Base-by-base conservation (phyloP, 1,139 yeast species). In the Debaryomyces psychrophilus region DNA sequence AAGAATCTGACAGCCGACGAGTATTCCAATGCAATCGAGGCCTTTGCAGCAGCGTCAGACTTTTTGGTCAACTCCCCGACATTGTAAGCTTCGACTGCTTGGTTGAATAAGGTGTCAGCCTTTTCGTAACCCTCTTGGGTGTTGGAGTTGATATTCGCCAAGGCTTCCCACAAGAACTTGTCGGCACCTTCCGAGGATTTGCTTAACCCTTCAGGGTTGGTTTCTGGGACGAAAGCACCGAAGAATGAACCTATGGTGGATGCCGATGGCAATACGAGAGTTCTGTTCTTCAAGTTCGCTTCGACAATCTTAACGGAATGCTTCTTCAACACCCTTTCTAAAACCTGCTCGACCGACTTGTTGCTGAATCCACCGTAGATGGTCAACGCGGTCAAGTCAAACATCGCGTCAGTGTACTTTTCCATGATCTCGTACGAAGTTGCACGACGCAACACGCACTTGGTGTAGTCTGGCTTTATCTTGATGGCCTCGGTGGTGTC, bases 401-500 rank as follows among this genome's bases (percentile, higher is more conserved):
- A 84, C 82, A 90, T 84, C 44, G 99, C 93, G 49, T 92, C 96
- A 45, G 83, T 80, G 68, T 81, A 90, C 54, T 79, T 75, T 57
- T 84, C 96, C 55, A 89, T 68, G 55, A 81, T 80, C 71, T 95
- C 99, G 64, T 87, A 86, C 28, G 97, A 95, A 53, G 87, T 83
- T 20, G 93, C 90, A 72, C 95, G 77, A 60, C 81, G 77, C 61
- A 87, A 71, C 48, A 87, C 73, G 68, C 97, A 95, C 75, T 95
- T 93, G 59, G 90, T 76, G 69, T 95, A 93, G 62, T 87, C 93
- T 12, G 96, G 96, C 65, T 90, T 87, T 60, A 92, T 70, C 56
- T 82, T 79, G 58, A 95, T 79, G 33, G 99, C 99, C 53, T 78
- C 81, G 26, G 96, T 82, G 49, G 97, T 86, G 65, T 90, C 97